Conservation (phyloP, 2,329 filamentous ascomycete genomes). For the Canariomyces notabilis region DNA sequence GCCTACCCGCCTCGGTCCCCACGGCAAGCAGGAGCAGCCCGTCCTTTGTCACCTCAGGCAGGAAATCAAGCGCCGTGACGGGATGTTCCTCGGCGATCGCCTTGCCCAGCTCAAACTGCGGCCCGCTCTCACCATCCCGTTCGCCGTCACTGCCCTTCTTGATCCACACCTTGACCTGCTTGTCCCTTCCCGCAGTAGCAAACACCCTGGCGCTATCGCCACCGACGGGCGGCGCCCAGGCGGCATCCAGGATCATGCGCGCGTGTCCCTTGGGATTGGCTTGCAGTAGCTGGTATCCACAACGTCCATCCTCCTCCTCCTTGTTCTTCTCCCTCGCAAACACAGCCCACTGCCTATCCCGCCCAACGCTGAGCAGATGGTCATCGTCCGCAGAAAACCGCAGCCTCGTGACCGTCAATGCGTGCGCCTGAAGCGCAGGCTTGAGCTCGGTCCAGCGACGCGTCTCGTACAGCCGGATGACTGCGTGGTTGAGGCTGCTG, state of each 20-base stretch:
- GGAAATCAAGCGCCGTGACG: conserved; percentile 68
- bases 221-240: conserved; percentile 64
- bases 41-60: conserved; percentile 33
- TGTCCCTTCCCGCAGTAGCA: conserved; percentile 86
- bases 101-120: conserved; percentile 47
- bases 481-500: conserved; percentile 87
- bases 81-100: conserved; percentile 53
- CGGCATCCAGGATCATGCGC: conserved; percentile 84
- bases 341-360: conserved; percentile 87
- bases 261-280: conserved; percentile 80
- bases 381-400: conserved; percentile 71
- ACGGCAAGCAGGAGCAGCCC: conserved; percentile 44
- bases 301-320: conserved; percentile 26
- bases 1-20: conserved; percentile 51
- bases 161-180: conserved; percentile 69
- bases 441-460: conserved; percentile 80
- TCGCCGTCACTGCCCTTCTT: conserved; percentile 29
- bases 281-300: conserved; percentile 53
- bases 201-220: conserved; percentile 47
- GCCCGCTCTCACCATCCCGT: no score
- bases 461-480: conserved; percentile 87
- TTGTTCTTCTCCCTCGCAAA: conserved; percentile 48
- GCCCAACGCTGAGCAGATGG: conserved; percentile 78
- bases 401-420: conserved; percentile 77
- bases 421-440: conserved; percentile 78